These are phyloP conservation scores for Cymbidium sinense DNA, from an alignment of 106 monocot genomes.

Conservation along the genomic window DNA sequence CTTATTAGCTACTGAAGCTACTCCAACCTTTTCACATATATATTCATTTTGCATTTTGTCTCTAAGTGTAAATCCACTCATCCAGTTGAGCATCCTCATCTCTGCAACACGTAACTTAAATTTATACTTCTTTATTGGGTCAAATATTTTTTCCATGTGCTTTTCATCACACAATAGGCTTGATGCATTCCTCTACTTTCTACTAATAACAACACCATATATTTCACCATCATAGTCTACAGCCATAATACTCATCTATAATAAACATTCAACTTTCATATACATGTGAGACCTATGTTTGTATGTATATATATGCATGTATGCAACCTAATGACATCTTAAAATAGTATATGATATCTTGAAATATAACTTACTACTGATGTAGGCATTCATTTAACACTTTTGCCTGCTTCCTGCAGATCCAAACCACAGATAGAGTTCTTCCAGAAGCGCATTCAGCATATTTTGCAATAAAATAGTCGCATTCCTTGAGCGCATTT, in stretches of 20 bases:
- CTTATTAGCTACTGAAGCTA: no score
- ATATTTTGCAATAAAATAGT: constrained; percentile 52
- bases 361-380: constrained; percentile 51
- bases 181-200: no score
- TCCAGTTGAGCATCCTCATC: no score
- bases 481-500: constrained; percentile 83
- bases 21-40: no score
- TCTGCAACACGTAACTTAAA: no score
- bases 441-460: constrained; percentile 84
- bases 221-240: not conserved
- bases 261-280: not conserved
- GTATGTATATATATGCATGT: not conserved
- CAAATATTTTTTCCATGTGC: no score
- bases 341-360: not conserved
- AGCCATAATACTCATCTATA: not conserved
- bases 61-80: no score
- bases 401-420: constrained; percentile 74
- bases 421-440: constrained; percentile 84
- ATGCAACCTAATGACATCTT: not conserved
- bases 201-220: no score
- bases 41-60: no score
- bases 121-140: no score
- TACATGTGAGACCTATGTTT: not conserved
- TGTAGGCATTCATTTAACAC: constrained; percentile 88
- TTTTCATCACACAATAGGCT: no score